Evolutionary conservation across 1,139 yeast genomes (phyloP), one percentile per base, ranked within the genome.

Genomic region (Candida glucosophila): DNA sequence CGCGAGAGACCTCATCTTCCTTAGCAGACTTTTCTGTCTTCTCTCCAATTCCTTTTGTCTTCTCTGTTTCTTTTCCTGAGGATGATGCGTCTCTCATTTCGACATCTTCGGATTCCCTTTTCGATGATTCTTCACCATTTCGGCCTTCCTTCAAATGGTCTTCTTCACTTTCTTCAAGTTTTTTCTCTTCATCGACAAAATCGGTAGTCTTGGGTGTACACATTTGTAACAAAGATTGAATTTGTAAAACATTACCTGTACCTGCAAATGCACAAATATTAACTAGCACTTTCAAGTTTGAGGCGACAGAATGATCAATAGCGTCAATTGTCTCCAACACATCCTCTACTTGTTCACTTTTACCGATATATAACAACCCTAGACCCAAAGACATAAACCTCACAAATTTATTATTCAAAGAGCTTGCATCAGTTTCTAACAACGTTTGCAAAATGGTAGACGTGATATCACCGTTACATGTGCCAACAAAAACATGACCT

Each of bases 261-360:
- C 98, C 99, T 11, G 96, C 94, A 56, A 81, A 88, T 5, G 97
- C 94, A 60, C 96, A 83, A 29, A 88, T 81, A 37, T 82, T 86
- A 17, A 92, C 90, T 48, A 92, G 67, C 5, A 88, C 93, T 53
- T 83, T 92, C 46, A 88, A 74, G 23, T 93, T 82, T 40, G 83
- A 78, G 21, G 92, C 77, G 46, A 90, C 80, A 26, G 97, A 96
- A 48, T 88, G 96, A 40, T 86, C 95, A 45, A 92, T 82, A 11
- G 97, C 98, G 51, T 80, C 85, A 39, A 90, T 77, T 1, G 97
- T 85, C 49, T 90, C 98, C 40, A 90, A 61, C 14, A 86, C 95
- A 54, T 86, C 97, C 44, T 88, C 97, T 25, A 86, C 94, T 52
- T 80, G 90, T 46, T 90, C 97, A 34, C 86, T 79, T 56, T 86